Evolutionary conservation across 352 stramenopile species (phyloP), one percentile per base, ranked within the genome.

Genomic region (Globisporangium yorkense): DNA sequence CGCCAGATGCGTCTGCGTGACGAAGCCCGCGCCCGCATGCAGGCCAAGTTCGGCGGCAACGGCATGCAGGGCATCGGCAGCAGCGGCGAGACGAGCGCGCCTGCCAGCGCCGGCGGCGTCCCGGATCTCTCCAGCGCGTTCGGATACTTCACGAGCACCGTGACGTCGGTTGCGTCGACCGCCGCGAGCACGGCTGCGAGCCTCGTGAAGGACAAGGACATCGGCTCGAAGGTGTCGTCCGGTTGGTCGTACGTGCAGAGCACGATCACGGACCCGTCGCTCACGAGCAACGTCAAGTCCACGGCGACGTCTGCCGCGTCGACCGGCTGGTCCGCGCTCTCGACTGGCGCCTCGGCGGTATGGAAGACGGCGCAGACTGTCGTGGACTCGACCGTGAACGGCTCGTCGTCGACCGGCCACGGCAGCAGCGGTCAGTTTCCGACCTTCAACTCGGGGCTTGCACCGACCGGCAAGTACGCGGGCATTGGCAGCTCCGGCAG

Each of bases 51-150:
- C 46, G 84, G 84, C 24, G 60, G 51, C n/a, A 70, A 71, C 18
- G 84, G 84, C 21, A 81, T 93, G 71, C 77, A 90, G 63, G 84
- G 84, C 27, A 93, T 93, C 53, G 84, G 84, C 54, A 91, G 79
- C 54, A 59, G 78, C 45, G 84, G 79, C 24, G 77, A 89, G 57
- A 80, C 77, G 35, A 69, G 77, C 31, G 75, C 75, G 21, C 72
- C 75, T 3, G 47, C 62, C 9, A 56, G 51, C 46, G 61, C 65
- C 27, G 69, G 75, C 27, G 74, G 73, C 50, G 62, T 87, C 18
- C 57, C 66, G 47, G 83, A 92, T 35, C 58, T 92, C 37, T 80
- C 80, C 20, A 77, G 78, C 41, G 80, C 83, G 0, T 89, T 92
- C 49, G 80, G 80, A n/a, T 89, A 81, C 55, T 67, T 92, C 29